Base-by-base conservation (phyloP, 2,329 filamentous ascomycete species). In the Thelonectria discophora region DNA sequence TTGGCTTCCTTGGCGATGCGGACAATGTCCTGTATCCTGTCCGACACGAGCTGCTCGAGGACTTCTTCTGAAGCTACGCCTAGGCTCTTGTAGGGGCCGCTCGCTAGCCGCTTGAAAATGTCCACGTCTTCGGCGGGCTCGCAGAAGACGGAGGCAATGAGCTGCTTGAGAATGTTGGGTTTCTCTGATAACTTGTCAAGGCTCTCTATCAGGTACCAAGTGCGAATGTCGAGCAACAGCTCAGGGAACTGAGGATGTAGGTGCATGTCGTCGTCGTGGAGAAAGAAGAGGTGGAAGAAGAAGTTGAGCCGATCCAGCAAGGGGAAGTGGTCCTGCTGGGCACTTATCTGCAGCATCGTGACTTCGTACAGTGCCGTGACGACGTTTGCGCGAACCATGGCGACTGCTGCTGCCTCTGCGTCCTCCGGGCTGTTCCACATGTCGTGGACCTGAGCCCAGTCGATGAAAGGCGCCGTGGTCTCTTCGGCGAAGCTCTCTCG, bases 201-300 rank as follows among this genome's bases (percentile, higher is more conserved):
- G 2, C 37, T 47, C 43, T 74, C 71, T 18, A 81, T 73, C 45
- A 75, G 65, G 39, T 69, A 66, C 50, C 74, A 73, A 0, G 77
- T 79, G 45, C 79, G 78, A 24, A 81, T 73, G 4, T 75, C 67
- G 21, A 81, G 65, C 3, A 74, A 74, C 8, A 77, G 61, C 3
- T 72, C 42, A 13, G 65, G 74, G 8, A 77, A 60, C 3, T 72
- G 39, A 15, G 65, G 65, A 12, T 67, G 50, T 34, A 60, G 51
- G 5, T 63, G 55, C 34, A 63, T 52, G 13, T 61, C 47, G 3
- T 63, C 59, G 2, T 65, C 65, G 4, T 68, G 57, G 11, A 65
- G 42, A 42, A 80, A 74, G 5, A 72, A 71, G 5, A 53, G 34
- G 7, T 76, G 75, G 43, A 79, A 76, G 10, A 63, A 64, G 3